phyloP scores from a whole-genome alignment of 2,329 filamentous ascomycete genomes.

The Cladophialophora chaetospira region DNA sequence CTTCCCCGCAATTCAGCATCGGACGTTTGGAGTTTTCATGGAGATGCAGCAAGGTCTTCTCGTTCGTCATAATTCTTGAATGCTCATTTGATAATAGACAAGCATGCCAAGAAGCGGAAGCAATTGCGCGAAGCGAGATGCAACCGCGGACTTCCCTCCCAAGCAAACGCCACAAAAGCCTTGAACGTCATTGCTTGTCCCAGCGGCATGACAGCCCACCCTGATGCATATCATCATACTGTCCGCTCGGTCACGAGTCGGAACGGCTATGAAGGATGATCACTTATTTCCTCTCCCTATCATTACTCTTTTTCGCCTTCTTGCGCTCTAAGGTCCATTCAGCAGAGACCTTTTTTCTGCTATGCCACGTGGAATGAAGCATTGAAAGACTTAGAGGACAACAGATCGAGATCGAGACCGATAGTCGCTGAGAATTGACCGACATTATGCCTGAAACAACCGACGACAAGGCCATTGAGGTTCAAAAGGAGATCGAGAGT shows the following conservation, averaged over 20 bases:
- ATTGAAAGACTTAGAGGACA: background rate
- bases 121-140: constrained; percentile 14
- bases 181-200: constrained; percentile 15
- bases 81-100: constrained; percentile 14
- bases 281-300: background rate
- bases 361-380: background rate
- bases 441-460: constrained; percentile 13
- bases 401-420: background rate
- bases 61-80: background rate
- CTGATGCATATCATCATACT: constrained; percentile 11
- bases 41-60: background rate
- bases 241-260: constrained; percentile 1
- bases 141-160: constrained; percentile 11
- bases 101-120: constrained; percentile 14
- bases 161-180: constrained; percentile 7
- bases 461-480: constrained; percentile 22
- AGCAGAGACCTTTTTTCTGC: background rate
- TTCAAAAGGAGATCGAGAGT: constrained; percentile 24
- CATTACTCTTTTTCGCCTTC: background rate
- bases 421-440: background rate
- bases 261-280: constrained; percentile 2
- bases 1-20: constrained; percentile 3
- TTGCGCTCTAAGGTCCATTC: too few relatives aligned
- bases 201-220: constrained; percentile 7
- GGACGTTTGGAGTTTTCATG: background rate